These are phyloP conservation scores for Macrophomina phaseolina DNA, from an alignment of 2,329 filamentous ascomycete genomes.

Conservation along the genomic window DNA sequence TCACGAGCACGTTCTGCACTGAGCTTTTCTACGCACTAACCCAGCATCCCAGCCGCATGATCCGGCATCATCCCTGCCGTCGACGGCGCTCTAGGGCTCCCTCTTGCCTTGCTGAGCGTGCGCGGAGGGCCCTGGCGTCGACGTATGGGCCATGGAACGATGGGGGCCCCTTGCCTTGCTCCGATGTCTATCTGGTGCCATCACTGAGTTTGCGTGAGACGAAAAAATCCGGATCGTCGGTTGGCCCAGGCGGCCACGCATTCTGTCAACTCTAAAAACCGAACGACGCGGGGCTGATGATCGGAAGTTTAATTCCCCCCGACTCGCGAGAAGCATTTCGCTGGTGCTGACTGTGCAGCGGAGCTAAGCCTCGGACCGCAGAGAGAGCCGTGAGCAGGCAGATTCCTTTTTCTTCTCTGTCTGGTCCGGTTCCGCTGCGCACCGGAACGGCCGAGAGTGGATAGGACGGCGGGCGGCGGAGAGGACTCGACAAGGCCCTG, in stretches of 20 bases:
- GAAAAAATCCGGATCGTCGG: constrained; percentile 10
- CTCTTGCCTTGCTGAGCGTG: not conserved
- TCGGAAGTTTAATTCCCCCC: constrained; percentile 19
- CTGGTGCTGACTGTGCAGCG: not conserved
- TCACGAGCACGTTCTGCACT: constrained; percentile 1
- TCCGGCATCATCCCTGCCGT: constrained; percentile 11
- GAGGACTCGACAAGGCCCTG: not conserved
- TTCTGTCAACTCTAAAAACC: constrained; percentile 14
- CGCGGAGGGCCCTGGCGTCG: not conserved
- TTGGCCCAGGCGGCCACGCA: constrained; percentile 16
- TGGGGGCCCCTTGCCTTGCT: not conserved
- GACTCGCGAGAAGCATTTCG: not conserved
- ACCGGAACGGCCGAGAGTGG: not conserved
- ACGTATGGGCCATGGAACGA: not conserved
- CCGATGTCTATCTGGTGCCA: not conserved
- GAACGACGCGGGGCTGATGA: constrained; percentile 21
- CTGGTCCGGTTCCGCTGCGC: not conserved
- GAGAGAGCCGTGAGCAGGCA: not conserved
- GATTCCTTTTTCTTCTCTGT: not conserved
- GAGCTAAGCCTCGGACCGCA: constrained; percentile 13
- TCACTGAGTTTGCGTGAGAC: constrained; percentile 4
- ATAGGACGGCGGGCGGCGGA: not conserved
- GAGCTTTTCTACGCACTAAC: not conserved
- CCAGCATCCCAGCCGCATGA: not conserved
- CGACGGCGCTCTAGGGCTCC: not conserved